These are phyloP conservation scores for Ophiocytium majus DNA, from an alignment of 352 stramenopile genomes.

Conservation along the genomic window DNA sequence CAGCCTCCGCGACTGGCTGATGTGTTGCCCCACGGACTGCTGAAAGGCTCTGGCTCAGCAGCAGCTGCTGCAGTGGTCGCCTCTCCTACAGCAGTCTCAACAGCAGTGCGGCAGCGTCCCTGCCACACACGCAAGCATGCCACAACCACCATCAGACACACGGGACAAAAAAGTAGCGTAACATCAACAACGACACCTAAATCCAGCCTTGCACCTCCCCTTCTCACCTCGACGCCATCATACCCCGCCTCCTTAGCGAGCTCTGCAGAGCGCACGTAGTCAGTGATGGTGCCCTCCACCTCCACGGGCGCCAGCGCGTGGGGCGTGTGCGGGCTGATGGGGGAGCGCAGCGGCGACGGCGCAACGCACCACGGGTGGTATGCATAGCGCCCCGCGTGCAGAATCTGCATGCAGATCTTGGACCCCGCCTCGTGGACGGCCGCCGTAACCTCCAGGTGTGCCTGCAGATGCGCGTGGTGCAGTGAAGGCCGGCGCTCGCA, in stretches of 20 bases:
- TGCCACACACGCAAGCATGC: neutral
- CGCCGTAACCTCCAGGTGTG: slow-evolving; percentile 84
- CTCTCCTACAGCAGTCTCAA: no score
- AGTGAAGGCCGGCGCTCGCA: no score
- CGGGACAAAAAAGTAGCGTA: no score
- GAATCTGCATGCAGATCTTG: slow-evolving; percentile 77
- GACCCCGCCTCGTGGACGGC: slow-evolving; percentile 74
- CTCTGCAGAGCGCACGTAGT: slow-evolving; percentile 81
- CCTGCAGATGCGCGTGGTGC: slow-evolving; percentile 23
- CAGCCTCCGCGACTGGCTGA: no score
- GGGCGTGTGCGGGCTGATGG: slow-evolving; percentile 86
- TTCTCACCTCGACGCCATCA: slow-evolving; percentile 84
- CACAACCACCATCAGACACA: neutral
- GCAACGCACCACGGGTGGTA: slow-evolving; percentile 91
- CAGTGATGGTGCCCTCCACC: slow-evolving; percentile 82
- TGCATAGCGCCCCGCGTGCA: slow-evolving; percentile 89
- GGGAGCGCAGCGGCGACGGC: slow-evolving; percentile 82
- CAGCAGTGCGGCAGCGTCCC: neutral
- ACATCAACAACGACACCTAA: no score
- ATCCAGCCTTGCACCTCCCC: no score
- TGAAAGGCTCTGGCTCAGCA: no score
- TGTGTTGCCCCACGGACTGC: no score
- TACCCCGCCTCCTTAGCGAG: slow-evolving; percentile 85
- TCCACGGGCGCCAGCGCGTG: slow-evolving; percentile 72
- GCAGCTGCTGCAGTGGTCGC: no score